Evolutionary conservation across 78 protist genomes (phyloP), one percentile per base, ranked within the genome.

Genomic region (Cavenderia fasciculata): DNA sequence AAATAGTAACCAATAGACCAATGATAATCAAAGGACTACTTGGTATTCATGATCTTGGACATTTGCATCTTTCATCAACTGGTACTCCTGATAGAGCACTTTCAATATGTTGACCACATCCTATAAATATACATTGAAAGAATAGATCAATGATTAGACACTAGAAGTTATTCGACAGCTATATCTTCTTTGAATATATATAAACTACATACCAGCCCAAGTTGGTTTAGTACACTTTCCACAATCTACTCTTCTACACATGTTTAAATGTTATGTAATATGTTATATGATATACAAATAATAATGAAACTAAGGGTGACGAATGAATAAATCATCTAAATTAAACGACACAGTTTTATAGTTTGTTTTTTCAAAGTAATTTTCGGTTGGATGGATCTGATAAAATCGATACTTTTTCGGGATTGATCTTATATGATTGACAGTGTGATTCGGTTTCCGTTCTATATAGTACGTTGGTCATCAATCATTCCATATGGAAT

Each of bases 31-130:
- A 59, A 59, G 14, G 16, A 8, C 8, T 21, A 19, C 14, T 19
- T 14, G 12, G 12, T 46, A 46, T 14, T 59, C 16, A 21, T 61
- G 16, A 29, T 63, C 63, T 51, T 4, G 54, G 52, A 25, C 88
- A 79, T 18, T 23, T 43, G 38, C 88, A 79, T n/a, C 88, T 14
- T 2, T 79, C 88, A 7, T 19, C 74, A 10, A 25, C 76, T 51
- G 47, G 34, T 1, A 79, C 88, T 51, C 23, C 76, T 23, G 33
- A 40, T 23, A 79, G 36, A 79, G 52, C 44, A 19, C 19, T 6
- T 52, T 79, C 88, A 36, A 79, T 79, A 44, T 79, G 88, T 52
- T 66, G 70, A 41, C 88, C 88, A 66, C 88, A 79, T 65, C 88
- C 88, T 79, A 63, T 11, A 18, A 29, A 47, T 46, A 2, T 51